Base-by-base conservation (phyloP, 164 flowering plant species). In the Magnolia kwangsiensis region DNA sequence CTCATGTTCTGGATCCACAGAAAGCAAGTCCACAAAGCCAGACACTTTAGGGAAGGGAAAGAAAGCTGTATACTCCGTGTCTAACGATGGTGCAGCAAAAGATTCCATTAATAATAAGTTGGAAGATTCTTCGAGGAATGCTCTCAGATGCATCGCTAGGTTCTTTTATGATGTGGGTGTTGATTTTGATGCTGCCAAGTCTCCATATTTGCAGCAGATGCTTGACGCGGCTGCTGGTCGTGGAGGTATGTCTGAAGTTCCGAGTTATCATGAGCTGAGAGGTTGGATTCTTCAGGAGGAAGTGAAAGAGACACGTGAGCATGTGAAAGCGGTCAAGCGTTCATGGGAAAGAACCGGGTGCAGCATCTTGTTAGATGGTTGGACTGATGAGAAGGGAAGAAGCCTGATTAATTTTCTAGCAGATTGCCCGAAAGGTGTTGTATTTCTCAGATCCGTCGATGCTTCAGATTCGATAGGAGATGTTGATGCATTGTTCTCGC, bases 321-420 rank as follows among this genome's bases (percentile, higher is more conserved):
- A 86, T 73, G 87, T 89, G 75, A 71, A 76, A 24, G 81, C 75
- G 18, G 83, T 85, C 14, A 86, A 75, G 73, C 72, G 58, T 23
- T 88, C 97, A 21, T 92, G 97, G 97, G 77, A 67, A 61, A 74
- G 51, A 69, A 90, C 95, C 4, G 97, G 97, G n/a, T 92, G 97
- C 77, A 91, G 90, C 80, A 84, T 92, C 61, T 69, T 92, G 73
- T 66, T 87, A 64, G 97, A 92, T 83, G 88, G 86, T 37, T 92
- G 94, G 94, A 79, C 68, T 19, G 83, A 83, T 80, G 81, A 72
- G n/a, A 77, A 78, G 24, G 92, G 92, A 10, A 73, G 85, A 24
- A 70, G 67, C 69, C 73, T 91, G 55, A 73, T 90, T 10, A 84
- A 78, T 73, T 79, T 91, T 80, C 45, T 92, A 7, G 94, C 83